A percentile compares a stretch with the other conserved stretches of the same genome.
phyloP scores from a whole-genome alignment of 2,329 filamentous ascomycete species.

The Sclerotinia glacialis region DNA sequence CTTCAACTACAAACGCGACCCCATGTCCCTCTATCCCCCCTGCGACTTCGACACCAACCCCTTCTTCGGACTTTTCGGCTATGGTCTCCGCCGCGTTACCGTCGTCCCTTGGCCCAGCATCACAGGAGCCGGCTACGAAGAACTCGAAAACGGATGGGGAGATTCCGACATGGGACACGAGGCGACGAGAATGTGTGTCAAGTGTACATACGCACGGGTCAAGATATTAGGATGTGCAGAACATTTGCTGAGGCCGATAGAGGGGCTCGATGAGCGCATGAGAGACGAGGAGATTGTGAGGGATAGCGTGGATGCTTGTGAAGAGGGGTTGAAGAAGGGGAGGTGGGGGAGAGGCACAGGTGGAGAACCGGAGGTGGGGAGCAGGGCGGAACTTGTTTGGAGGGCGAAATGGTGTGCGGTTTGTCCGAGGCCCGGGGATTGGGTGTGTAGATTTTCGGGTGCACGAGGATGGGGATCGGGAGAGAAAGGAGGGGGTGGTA shows the following conservation, averaged over 20 bases:
- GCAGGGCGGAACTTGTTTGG: slow-evolving; percentile 22
- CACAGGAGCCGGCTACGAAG: slow-evolving; percentile 28
- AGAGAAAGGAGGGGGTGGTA: neutral
- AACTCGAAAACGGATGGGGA: slow-evolving; percentile 29
- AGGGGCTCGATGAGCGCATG: slow-evolving; percentile 23
- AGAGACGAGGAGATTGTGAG: slow-evolving; percentile 22
- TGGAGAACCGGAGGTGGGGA: slow-evolving; percentile 10
- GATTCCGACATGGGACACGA: neutral
- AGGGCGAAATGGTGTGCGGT: slow-evolving; percentile 33
- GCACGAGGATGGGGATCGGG: neutral
- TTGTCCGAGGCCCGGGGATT: slow-evolving; percentile 30
- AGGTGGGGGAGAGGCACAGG: neutral
- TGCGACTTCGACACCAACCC: slow-evolving; percentile 33
- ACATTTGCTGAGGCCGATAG: slow-evolving; percentile 24
- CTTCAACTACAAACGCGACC: slow-evolving; percentile 33
- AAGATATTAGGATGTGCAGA: slow-evolving; percentile 28
- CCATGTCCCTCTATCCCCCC: slow-evolving; percentile 14
- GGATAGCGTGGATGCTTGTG: slow-evolving; percentile 21
- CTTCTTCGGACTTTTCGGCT: slow-evolving; percentile 34
- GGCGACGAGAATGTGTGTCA: slow-evolving; percentile 32
- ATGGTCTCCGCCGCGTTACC: slow-evolving; percentile 26
- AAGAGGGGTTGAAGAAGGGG: neutral
- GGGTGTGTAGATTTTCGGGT: slow-evolving; percentile 19
- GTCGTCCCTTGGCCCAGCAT: slow-evolving; percentile 24
- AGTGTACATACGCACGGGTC: slow-evolving; percentile 31